Evolutionary conservation across 306 rosid genomes (phyloP).

Genomic region (Sicyos baderoa): DNA sequence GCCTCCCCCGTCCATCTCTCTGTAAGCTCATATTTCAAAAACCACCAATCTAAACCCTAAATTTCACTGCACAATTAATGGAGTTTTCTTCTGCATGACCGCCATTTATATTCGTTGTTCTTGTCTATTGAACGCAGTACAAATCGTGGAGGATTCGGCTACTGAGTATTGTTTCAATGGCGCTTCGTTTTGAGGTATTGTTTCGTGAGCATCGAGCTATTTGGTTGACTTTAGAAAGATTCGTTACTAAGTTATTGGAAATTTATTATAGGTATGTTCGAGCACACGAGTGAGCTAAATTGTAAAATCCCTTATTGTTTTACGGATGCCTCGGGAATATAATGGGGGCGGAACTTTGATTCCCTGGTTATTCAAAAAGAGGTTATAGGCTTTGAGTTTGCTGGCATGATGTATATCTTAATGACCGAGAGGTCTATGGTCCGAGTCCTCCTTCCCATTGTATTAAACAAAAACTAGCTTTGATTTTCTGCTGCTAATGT

Average conservation of each 20-base stretch:
- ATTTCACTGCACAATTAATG: not conserved
- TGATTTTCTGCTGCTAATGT: not conserved
- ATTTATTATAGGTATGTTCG: not conserved
- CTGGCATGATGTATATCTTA: no score
- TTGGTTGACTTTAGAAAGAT: not conserved
- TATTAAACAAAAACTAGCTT: not conserved
- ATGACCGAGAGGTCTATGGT: no score
- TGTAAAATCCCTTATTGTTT: no score
- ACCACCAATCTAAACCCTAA: not conserved
- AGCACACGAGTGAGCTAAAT: no score
- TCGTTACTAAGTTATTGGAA: not conserved
- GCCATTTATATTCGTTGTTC: not conserved
- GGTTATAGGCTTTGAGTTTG: not conserved
- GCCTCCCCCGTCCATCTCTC: no score
- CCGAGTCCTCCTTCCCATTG: no score
- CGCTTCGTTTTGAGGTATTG: conserved; percentile 78
- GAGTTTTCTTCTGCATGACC: not conserved
- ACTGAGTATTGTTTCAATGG: conserved; percentile 33
- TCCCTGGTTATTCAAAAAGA: no score
- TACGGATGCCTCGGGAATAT: no score
- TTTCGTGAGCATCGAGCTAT: not conserved
- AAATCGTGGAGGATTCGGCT: conserved; percentile 4
- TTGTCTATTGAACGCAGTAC: not conserved
- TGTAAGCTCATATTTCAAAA: not conserved
- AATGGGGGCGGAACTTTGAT: no score